Conservation (phyloP, 352 stramenopile species). For the Globisporangium emineosum region DNA sequence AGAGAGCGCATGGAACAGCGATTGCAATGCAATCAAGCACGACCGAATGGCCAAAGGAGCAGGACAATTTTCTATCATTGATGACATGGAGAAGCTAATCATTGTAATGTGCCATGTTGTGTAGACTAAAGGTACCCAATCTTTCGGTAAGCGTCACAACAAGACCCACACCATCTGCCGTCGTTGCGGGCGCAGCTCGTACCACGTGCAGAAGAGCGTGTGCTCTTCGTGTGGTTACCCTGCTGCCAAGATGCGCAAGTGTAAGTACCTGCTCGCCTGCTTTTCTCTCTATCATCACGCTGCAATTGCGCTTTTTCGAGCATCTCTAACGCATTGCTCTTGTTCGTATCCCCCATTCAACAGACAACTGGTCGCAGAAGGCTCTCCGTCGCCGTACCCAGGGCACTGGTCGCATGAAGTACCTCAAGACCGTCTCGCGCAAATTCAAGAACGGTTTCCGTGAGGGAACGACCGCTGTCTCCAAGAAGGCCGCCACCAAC, state of each 20-base stretch:
- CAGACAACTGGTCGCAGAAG: constrained; percentile 98
- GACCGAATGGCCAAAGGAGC: background rate
- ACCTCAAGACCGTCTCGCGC: constrained; percentile 98
- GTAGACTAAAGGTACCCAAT: constrained; percentile 99
- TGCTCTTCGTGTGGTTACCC: constrained; percentile 99
- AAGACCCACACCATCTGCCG: constrained; percentile 99
- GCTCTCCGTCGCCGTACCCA: constrained; percentile 95
- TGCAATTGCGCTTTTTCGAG: background rate
- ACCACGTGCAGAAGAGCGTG: constrained; percentile 99
- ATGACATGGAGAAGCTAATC: background rate
- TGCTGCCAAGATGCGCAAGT: constrained; percentile 97
- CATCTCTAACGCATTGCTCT: constrained; percentile 7
- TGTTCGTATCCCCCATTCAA: background rate
- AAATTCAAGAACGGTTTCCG: constrained; percentile 99
- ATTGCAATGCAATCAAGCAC: background rate
- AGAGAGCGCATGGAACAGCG: constrained; percentile 1
- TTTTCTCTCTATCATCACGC: constrained; percentile 3
- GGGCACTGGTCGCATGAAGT: constrained; percentile 97
- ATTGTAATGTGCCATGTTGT: constrained; percentile 16
- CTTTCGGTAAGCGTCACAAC: constrained; percentile 99
- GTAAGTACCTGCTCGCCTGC: constrained; percentile 35
- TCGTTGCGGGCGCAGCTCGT: constrained; percentile 98
- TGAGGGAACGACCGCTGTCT: constrained; percentile 88
- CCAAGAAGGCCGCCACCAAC: constrained; percentile 90
- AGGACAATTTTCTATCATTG: background rate